Base-by-base conservation (phyloP, 106 monocot species). In the Dendrobium nobile region DNA sequence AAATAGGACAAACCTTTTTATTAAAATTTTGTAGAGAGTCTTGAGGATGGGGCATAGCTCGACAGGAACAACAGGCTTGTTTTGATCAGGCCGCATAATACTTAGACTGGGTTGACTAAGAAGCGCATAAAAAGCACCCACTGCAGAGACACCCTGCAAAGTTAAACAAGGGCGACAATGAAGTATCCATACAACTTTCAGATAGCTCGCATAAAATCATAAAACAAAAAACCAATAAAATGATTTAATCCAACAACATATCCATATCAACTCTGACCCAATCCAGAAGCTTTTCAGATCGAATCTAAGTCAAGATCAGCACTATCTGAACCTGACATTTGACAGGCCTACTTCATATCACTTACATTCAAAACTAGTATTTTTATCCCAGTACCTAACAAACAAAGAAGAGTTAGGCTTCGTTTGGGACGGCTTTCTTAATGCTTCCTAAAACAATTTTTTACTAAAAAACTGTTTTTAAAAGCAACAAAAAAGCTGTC, bases 101-200 rank as follows among this genome's bases (percentile, higher is more conserved):
- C 77, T 93, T 81, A 93, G 84, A 81, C 90, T 90, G 40, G 90
- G 79, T n/a, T 93, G 93, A 85, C 93, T 90, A 31, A 93, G 90
- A 47, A 93, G 90, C 77, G 90, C 84, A 79, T 90, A 90, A 77
- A 93, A 93, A 54, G 93, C 93, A 51, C 83, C 81, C 16, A 93
- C 90, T 31, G 90, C 93, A 80, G 92, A 92, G 26, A 92, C 92
- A 80, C 92, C 92, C 92, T 92, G 48, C 22, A 76, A 9, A 74
- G 13, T 74, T 74, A 19, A 43, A 74, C 4, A 74, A 44, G 19
- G 7, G 20, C 1, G 74, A 44, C 20, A 70, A 31, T 70, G 27
- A 70, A 15, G 37, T 16, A 37, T 33, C 2, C n/a, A 61, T 61
- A 24, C 22, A 22, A 61, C 22, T 61, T 61, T 5, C 7, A 22